Percentiles rank a stretch among this genome's conserved stretches.
These are phyloP conservation scores for Chenopodium formosanum DNA, from an alignment of 148 eudicot species.

Conservation along the genomic window DNA sequence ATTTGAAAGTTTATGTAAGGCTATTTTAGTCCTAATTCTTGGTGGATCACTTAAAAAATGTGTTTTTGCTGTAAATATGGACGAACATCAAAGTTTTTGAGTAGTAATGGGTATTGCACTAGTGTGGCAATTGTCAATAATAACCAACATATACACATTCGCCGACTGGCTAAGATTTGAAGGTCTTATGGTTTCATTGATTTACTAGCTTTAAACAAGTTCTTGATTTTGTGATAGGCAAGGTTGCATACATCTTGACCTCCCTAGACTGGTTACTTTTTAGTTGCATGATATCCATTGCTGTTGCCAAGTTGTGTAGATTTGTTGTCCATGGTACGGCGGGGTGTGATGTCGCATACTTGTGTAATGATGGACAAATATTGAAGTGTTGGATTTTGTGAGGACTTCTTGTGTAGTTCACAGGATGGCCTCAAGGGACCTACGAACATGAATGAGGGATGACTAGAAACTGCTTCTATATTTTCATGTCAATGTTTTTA, in stretches of 20 bases:
- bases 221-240: no score
- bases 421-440: background rate
- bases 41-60: constrained; percentile 34
- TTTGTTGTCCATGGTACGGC: no score
- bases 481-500: background rate
- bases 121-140: constrained; percentile 23
- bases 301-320: no score
- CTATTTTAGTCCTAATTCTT: constrained; percentile 31
- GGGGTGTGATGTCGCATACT: no score
- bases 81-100: constrained; percentile 27
- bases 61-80: constrained; percentile 39
- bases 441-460: background rate
- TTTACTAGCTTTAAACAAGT: background rate
- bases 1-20: no score
- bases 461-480: background rate
- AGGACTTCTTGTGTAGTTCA: no score
- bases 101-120: constrained; percentile 19
- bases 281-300: no score
- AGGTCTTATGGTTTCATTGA: background rate
- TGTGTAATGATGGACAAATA: no score
- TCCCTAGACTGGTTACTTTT: no score
- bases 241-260: background rate
- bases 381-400: no score
- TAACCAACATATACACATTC: constrained; percentile 16
- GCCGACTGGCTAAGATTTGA: background rate